Evolutionary conservation across 805 yeast species (phyloP).

Genomic region (Hanseniaspora occidentalis): DNA sequence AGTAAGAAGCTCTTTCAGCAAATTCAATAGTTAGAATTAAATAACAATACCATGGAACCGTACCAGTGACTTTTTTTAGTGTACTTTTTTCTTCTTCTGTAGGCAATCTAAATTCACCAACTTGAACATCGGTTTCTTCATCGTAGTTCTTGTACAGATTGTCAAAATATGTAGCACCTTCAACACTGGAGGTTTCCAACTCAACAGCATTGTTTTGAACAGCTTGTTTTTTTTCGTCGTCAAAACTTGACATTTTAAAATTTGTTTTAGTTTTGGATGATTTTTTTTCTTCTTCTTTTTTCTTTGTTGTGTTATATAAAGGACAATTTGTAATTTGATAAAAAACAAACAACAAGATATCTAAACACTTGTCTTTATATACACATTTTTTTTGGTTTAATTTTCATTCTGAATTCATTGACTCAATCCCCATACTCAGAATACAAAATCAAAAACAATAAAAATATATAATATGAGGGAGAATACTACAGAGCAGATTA

Average conservation of each 20-base stretch:
- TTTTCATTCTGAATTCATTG: no score
- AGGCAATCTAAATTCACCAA: conserved; percentile 1
- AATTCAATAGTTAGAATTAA: conserved; percentile 57
- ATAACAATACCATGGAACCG: conserved; percentile 37
- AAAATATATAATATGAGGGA: no score
- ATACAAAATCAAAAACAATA: no score
- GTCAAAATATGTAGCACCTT: no score
- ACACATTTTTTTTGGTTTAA: no score
- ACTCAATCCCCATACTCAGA: no score
- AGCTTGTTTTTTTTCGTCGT: background rate
- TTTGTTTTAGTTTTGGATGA: background rate
- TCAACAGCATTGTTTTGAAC: background rate
- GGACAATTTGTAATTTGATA: no score
- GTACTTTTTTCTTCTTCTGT: background rate
- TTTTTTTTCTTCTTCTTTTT: background rate
- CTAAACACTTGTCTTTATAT: no score
- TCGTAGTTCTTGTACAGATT: no score
- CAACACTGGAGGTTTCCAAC: background rate
- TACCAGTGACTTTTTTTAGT: conserved; percentile 20
- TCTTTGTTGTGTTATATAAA: background rate
- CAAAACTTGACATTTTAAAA: background rate
- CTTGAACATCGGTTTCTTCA: background rate
- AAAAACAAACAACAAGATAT: no score
- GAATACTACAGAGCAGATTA: no score
- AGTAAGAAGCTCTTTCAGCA: conserved; percentile 71